Evolutionary conservation across 805 yeast genomes (phyloP).

Genomic region (Wickerhamomyces kurtzmanii): DNA sequence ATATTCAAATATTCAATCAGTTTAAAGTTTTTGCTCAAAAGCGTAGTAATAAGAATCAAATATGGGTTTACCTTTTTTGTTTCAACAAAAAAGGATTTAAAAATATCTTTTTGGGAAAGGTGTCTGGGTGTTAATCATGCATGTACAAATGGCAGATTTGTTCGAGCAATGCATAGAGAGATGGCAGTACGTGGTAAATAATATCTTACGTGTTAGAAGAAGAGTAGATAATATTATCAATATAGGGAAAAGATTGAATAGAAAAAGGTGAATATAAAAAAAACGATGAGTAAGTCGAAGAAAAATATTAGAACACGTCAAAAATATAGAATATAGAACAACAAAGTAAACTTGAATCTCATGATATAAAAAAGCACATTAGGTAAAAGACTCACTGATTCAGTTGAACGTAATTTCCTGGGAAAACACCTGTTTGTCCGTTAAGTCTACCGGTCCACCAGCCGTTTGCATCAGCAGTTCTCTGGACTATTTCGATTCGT

Average conservation of each 20-base stretch:
- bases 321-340: not conserved
- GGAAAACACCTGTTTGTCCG: slow-evolving; percentile 87
- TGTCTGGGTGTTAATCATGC: too few relatives aligned
- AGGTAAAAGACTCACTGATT: slow-evolving; percentile 20
- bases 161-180: too few relatives aligned
- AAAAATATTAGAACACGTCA: not conserved
- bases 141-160: too few relatives aligned
- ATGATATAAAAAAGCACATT: not conserved
- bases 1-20: too few relatives aligned
- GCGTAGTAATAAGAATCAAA: too few relatives aligned
- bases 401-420: slow-evolving; percentile 90
- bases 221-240: too few relatives aligned
- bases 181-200: too few relatives aligned
- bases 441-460: slow-evolving; percentile 96
- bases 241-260: not conserved
- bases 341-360: not conserved
- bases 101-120: too few relatives aligned
- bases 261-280: not conserved
- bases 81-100: too few relatives aligned
- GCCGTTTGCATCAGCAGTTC: slow-evolving; percentile 78
- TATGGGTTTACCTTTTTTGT: too few relatives aligned
- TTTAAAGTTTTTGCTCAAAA: too few relatives aligned
- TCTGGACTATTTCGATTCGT: slow-evolving; percentile 70
- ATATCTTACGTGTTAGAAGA: too few relatives aligned
- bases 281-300: not conserved